Conservation (phyloP, 345 rosid genomes). For the Barbarea vulgaris region DNA sequence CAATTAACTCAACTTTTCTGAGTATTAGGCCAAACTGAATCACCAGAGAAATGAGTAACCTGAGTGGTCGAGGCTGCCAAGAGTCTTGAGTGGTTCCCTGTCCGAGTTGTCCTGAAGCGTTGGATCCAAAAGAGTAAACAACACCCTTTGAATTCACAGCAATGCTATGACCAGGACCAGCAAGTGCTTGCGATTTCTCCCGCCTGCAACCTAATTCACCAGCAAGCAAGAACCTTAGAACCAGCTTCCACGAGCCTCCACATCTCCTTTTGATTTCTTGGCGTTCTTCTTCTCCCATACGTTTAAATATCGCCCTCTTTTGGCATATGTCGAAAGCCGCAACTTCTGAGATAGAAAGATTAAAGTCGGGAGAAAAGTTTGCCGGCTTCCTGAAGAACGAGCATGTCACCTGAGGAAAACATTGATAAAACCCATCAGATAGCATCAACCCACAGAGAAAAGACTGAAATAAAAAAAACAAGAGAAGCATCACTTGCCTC, state of each 20-base stretch:
- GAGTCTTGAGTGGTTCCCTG: constrained; percentile 84
- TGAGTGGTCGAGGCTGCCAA: constrained; percentile 80
- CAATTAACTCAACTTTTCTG: constrained; percentile 47
- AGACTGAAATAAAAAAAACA: background rate
- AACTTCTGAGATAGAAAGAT: constrained; percentile 82
- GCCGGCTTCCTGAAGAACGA: constrained; percentile 96
- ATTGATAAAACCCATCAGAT: constrained; percentile 44
- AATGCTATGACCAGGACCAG: constrained; percentile 97
- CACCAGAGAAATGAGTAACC: constrained; percentile 53
- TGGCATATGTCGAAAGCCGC: constrained; percentile 97
- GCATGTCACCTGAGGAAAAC: constrained; percentile 77
- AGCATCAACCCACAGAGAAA: constrained; percentile 37
- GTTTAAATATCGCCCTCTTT: constrained; percentile 77
- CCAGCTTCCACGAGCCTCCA: constrained; percentile 96
- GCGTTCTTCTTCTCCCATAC: constrained; percentile 68
- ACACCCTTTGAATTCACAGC: constrained; percentile 73
- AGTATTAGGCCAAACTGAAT: constrained; percentile 16
- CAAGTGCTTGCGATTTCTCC: constrained; percentile 91
- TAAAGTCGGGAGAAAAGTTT: constrained; percentile 74
- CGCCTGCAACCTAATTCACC: constrained; percentile 88
- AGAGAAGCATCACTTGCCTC: constrained; percentile 22
- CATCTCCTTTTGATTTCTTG: constrained; percentile 70
- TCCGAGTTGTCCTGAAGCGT: constrained; percentile 89
- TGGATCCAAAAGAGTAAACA: constrained; percentile 87
- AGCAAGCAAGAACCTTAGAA: constrained; percentile 76